Base-by-base conservation (phyloP, 805 yeast species). In the Candida incommunis region DNA sequence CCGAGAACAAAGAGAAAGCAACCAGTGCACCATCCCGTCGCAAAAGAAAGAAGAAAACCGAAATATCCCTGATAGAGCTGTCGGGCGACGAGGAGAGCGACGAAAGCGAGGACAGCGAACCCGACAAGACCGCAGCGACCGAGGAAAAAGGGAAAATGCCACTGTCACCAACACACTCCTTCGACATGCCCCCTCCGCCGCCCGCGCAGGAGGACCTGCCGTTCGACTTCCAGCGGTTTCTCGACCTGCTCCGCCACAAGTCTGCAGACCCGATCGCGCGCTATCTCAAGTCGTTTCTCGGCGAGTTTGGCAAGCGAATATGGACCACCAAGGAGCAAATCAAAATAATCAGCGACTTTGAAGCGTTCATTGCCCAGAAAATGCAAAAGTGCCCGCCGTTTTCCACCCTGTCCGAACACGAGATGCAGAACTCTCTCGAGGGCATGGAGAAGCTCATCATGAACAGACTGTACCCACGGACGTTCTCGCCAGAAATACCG, bases 381-480 rank as follows among this genome's bases (percentile, higher is more conserved):
- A 49, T 56, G 50, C 47, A 47, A 27, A 58, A 60, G 20, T 78
- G 68, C 54, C 82, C 81, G 49, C 96, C 96, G 1, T 90, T 92
- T 60, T 71, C 75, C 21, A 65, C 74, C 2, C 71, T 85, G 67
- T 77, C 76, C 16, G 73, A 69, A 2, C 68, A 68, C 20, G 78
- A 73, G 44, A 64, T 83, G 43, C 77, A 71, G 31, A 86, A 88
- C 56, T 80, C 94, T 2, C 67, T 79, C 51, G 96, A 87, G 54
- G 98, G 98, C 0, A 70, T 92, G 54, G 99, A 92, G 61, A 92
- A 92, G 60, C 69, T 92, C 40, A 71, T 94, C 7, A 85, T 88
- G 94, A 88, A 90, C 46, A 71, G 95, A 50, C 62, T 94, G 2
- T 88, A 86, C 59, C 68, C 69, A 1, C 75, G 74, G 45, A 81